Percentiles rank a stretch among this genome's conserved stretches.
Evolutionary conservation across 73 alveolate species (phyloP).

Genomic region (Breviolum minutum): DNA sequence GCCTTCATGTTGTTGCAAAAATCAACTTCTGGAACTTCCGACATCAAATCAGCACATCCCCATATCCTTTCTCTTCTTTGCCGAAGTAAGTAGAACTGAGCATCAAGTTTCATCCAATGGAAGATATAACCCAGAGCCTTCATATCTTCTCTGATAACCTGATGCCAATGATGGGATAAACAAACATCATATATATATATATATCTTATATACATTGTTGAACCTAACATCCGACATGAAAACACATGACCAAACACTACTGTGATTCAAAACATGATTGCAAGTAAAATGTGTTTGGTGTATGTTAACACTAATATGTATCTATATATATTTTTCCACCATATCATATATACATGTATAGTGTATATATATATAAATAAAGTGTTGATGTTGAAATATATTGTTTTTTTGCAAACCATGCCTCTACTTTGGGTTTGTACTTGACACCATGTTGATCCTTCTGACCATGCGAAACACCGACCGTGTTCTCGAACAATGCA

Average conservation of each 20-base stretch:
- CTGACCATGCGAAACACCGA: neutral
- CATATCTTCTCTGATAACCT: neutral
- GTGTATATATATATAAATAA: neutral
- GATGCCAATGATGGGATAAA: no score
- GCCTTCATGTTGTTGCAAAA: neutral
- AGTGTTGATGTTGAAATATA: neutral
- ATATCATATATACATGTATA: no score
- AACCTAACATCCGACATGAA: neutral
- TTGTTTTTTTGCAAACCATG: neutral
- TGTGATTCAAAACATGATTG: neutral
- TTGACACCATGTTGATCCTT: neutral
- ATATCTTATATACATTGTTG: neutral
- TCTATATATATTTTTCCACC: no score
- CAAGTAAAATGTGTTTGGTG: no score
- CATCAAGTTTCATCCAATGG: constrained; percentile 13
- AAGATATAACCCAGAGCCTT: neutral
- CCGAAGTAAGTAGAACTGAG: neutral
- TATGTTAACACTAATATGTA: neutral
- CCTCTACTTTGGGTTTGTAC: neutral
- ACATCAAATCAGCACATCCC: constrained; percentile 12
- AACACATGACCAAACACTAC: no score
- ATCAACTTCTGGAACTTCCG: no score
- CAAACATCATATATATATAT: neutral
- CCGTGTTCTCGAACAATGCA: constrained; percentile 2
- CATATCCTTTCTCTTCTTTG: neutral